Conservation (phyloP, 2,329 filamentous ascomycete species). For the Trichoderma koningiopsis region DNA sequence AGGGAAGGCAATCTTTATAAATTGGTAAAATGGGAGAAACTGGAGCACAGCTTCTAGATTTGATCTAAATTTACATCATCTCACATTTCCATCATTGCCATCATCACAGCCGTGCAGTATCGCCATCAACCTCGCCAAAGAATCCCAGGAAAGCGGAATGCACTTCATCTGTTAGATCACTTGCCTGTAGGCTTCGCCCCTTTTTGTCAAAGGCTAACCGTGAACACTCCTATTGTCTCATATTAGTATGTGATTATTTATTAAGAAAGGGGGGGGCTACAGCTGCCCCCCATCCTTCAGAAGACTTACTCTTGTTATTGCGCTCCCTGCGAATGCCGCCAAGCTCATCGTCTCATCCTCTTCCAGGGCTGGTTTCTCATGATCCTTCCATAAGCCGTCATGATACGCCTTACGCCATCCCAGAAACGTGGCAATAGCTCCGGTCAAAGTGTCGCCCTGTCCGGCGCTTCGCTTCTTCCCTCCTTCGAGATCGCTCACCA, state of each 20-base stretch:
- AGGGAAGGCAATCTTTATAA: too few relatives aligned
- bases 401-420: slow-evolving; percentile 88
- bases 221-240: slow-evolving; percentile 67
- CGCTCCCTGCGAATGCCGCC: slow-evolving; percentile 83
- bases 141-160: slow-evolving; percentile 77
- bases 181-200: slow-evolving; percentile 86
- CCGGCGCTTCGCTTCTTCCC: slow-evolving; percentile 89
- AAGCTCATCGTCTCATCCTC: slow-evolving; percentile 68
- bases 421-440: slow-evolving; percentile 82
- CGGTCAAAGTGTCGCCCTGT: slow-evolving; percentile 93
- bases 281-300: too few relatives aligned
- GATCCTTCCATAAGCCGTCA: slow-evolving; percentile 73
- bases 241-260: slow-evolving; percentile 1
- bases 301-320: slow-evolving; percentile 73
- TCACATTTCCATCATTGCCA: neutral
- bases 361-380: slow-evolving; percentile 46
- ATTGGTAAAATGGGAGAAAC: too few relatives aligned
- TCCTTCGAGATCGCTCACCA: slow-evolving; percentile 75
- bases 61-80: neutral
- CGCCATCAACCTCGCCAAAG: slow-evolving; percentile 68
- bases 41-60: too few relatives aligned
- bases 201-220: slow-evolving; percentile 82
- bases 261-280: too few relatives aligned
- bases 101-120: slow-evolving; percentile 40
- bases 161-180: slow-evolving; percentile 89